phyloP scores from a whole-genome alignment of 192 early-diverging fungal species.

The Coemansia sp. region DNA sequence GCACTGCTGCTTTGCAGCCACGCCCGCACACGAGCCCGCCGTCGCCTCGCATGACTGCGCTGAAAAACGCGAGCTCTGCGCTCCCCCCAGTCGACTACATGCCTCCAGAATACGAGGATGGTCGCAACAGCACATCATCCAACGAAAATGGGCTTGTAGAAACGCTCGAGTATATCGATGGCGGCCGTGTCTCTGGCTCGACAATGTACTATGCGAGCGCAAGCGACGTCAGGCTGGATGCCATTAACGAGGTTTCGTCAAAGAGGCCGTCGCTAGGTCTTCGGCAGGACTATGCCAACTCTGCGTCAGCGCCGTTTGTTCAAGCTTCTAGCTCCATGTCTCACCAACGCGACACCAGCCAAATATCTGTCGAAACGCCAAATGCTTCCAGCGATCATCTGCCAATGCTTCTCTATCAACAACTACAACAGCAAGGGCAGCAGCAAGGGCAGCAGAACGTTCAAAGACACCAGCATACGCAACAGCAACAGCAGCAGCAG shows the following conservation, averaged over 20 bases:
- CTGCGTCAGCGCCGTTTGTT: conserved; percentile 13
- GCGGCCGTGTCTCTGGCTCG: conserved; percentile 17
- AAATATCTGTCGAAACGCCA: conserved; percentile 17
- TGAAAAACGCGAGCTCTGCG: conserved; percentile 8
- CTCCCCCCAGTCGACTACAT: conserved; percentile 8
- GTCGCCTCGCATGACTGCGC: conserved; percentile 31
- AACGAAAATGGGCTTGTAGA: conserved; percentile 24
- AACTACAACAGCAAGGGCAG: conserved; percentile 17
- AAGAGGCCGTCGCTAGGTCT: conserved; percentile 43
- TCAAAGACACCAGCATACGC: conserved; percentile 16
- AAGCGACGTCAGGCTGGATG: conserved; percentile 33
- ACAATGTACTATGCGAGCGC: conserved; percentile 34
- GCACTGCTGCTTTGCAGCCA: conserved; percentile 3
- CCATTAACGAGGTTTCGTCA: conserved; percentile 22
- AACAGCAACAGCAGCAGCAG: conserved; percentile 13
- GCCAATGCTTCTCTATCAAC: conserved; percentile 2
- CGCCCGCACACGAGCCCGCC: conserved; percentile 48
- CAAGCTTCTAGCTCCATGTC: neutral
- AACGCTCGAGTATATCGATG: conserved; percentile 20
- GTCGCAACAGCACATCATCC: conserved; percentile 15
- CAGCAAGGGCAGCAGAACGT: conserved; percentile 1
- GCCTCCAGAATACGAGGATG: conserved; percentile 28
- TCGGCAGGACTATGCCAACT: conserved; percentile 21
- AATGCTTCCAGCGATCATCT: conserved; percentile 28
- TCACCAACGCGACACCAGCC: conserved; percentile 25